A percentile compares a stretch with the other conserved stretches of the same genome.
phyloP scores from a whole-genome alignment of 2,329 filamentous ascomycete genomes.

The Trichoderma sp. region DNA sequence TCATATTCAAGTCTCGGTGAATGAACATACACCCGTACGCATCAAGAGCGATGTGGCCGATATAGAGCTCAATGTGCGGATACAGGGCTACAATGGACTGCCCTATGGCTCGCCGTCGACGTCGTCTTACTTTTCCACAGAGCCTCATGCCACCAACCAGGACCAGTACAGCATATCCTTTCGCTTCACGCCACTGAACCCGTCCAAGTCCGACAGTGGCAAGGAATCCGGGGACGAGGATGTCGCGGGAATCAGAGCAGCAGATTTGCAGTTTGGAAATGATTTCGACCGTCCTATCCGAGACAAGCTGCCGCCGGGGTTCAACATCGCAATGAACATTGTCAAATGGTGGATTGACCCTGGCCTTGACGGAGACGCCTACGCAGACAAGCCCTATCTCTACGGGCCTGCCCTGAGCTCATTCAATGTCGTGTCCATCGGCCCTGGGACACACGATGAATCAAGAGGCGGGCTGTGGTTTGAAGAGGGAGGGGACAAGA shows the following conservation, averaged over 20 bases:
- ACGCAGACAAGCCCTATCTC: constrained; percentile 81
- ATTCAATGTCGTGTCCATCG: constrained; percentile 76
- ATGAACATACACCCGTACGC: constrained; percentile 61
- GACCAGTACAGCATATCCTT: constrained; percentile 88
- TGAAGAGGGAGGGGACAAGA: constrained; percentile 66
- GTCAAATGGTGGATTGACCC: constrained; percentile 92
- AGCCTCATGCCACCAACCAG: constrained; percentile 62
- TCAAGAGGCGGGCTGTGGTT: constrained; percentile 57
- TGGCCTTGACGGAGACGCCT: constrained; percentile 84
- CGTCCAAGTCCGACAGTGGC: constrained; percentile 18
- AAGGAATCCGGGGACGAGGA: constrained; percentile 18
- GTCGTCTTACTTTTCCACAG: constrained; percentile 74
- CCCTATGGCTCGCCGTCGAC: constrained; percentile 68
- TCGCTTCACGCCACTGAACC: constrained; percentile 69
- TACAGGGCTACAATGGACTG: constrained; percentile 69
- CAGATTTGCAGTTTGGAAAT: constrained; percentile 87
- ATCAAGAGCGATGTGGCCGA: constrained; percentile 67
- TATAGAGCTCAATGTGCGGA: constrained; percentile 71
- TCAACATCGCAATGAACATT: constrained; percentile 79
- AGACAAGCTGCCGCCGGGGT: constrained; percentile 81
- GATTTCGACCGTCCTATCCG: constrained; percentile 92
- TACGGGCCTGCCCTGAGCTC: constrained; percentile 80
- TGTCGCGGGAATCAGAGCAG: constrained; percentile 60
- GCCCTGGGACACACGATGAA: constrained; percentile 52
- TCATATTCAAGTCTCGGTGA: constrained; percentile 77